Evolutionary conservation across 2,329 filamentous ascomycete genomes (phyloP).

Genomic region (Incumbomyces lentus): DNA sequence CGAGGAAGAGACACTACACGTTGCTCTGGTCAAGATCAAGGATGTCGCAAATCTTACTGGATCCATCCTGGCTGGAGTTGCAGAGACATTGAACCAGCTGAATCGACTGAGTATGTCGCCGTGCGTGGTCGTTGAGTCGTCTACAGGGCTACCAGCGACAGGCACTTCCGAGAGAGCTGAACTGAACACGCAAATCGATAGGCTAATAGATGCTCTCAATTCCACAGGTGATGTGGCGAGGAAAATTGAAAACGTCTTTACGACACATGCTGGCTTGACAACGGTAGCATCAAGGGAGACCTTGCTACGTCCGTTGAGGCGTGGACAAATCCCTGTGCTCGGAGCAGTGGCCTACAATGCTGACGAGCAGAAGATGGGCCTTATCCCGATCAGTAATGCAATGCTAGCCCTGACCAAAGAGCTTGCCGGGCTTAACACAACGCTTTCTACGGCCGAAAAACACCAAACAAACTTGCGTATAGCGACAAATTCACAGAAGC

Average conservation of each 20-base stretch:
- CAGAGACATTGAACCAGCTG: conserved; percentile 74
- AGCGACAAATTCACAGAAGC: conserved; percentile 27
- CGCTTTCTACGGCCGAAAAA: conserved; percentile 30
- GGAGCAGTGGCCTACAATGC: conserved; percentile 52
- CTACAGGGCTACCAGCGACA: not conserved
- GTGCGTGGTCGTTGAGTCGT: conserved; percentile 64
- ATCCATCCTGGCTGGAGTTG: conserved; percentile 60
- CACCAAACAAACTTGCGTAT: conserved; percentile 30
- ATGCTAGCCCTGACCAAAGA: conserved; percentile 68
- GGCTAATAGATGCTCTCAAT: conserved; percentile 66
- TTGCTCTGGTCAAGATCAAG: conserved; percentile 78
- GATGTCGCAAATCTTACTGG: conserved; percentile 62
- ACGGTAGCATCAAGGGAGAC: conserved; percentile 37
- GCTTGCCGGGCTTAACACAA: conserved; percentile 56
- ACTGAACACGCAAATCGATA: conserved; percentile 55
- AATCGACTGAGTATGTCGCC: conserved; percentile 70
- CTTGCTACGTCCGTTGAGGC: conserved; percentile 55
- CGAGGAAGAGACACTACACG: conserved; percentile 49
- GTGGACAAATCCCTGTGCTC: conserved; percentile 62
- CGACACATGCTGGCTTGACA: conserved; percentile 28
- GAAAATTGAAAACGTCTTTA: conserved; percentile 51
- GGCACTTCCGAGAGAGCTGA: conserved; percentile 27
- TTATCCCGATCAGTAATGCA: conserved; percentile 50
- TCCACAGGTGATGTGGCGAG: conserved; percentile 58
- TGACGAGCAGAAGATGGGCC: conserved; percentile 37